A percentile compares a stretch with the other conserved stretches of the same genome.
Evolutionary conservation across 768 basidiomycete genomes (phyloP).

Genomic region (Phaeotremella fagi): DNA sequence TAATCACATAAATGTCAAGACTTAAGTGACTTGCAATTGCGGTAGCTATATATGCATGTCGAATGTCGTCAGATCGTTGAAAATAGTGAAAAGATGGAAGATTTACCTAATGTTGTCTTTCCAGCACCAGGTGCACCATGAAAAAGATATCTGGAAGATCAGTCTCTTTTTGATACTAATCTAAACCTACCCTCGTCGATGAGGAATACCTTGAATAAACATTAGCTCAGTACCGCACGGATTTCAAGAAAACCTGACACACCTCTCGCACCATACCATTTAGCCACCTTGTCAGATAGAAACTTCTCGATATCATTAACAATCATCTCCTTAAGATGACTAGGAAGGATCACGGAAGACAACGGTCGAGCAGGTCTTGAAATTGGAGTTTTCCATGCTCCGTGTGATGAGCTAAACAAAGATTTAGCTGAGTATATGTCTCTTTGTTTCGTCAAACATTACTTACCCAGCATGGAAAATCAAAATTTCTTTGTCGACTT

Average conservation of each 20-base stretch:
- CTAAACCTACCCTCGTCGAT: conserved; percentile 32
- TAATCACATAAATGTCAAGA: conserved; percentile 85
- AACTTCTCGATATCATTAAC: conserved; percentile 37
- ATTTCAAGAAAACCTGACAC: neutral
- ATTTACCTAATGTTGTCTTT: conserved; percentile 31
- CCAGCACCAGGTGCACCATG: conserved; percentile 35
- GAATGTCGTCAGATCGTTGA: too few relatives aligned
- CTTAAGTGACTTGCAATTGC: conserved; percentile 81
- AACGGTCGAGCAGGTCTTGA: conserved; percentile 33
- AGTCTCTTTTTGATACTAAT: neutral
- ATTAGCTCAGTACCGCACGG: neutral
- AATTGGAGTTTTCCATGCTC: conserved; percentile 25
- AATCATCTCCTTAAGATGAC: conserved; percentile 30
- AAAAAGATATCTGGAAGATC: conserved; percentile 19
- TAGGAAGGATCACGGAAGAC: conserved; percentile 38
- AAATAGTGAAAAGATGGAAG: too few relatives aligned
- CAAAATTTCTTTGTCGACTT: conserved; percentile 2
- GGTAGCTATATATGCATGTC: conserved; percentile 48
- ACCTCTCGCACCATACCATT: conserved; percentile 45
- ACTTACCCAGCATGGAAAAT: conserved; percentile 9
- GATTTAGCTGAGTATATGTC: conserved; percentile 5
- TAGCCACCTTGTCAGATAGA: conserved; percentile 22
- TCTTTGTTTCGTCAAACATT: neutral
- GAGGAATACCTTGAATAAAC: conserved; percentile 36
- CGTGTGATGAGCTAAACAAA: too few relatives aligned